These are phyloP conservation scores for Rhododendron kiyosumense DNA, from an alignment of 148 eudicot genomes.

Conservation along the genomic window DNA sequence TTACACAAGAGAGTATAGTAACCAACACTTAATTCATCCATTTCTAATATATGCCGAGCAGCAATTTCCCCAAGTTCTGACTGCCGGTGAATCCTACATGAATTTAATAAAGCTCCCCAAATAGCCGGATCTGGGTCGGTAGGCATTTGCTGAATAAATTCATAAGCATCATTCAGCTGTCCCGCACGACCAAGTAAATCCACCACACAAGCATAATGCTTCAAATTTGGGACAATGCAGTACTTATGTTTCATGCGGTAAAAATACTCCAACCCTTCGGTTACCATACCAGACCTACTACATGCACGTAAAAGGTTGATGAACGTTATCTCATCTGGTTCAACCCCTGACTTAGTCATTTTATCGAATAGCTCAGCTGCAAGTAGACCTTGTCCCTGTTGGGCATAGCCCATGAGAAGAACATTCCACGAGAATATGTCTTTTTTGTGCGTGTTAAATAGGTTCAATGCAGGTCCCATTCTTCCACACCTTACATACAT, in stretches of 20 bases:
- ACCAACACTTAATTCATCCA: conserved; percentile 51
- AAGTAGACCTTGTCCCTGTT: conserved; percentile 46
- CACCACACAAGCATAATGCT: conserved; percentile 86
- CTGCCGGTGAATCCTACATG: conserved; percentile 65
- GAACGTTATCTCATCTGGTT: conserved; percentile 72
- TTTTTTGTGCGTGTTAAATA: conserved; percentile 41
- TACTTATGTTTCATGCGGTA: conserved; percentile 46
- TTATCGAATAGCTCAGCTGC: conserved; percentile 52
- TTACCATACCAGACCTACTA: conserved; percentile 80
- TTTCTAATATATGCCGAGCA: conserved; percentile 48
- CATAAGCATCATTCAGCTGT: conserved; percentile 52
- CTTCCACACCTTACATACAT: conserved; percentile 92
- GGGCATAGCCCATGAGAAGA: conserved; percentile 69
- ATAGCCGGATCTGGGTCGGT: conserved; percentile 68
- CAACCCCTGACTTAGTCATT: conserved; percentile 48
- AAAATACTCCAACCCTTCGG: conserved; percentile 65
- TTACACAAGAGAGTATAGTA: conserved; percentile 74
- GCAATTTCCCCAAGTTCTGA: conserved; percentile 74
- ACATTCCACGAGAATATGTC: conserved; percentile 86
- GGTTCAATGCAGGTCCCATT: conserved; percentile 56
- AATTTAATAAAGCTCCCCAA: conserved; percentile 91
- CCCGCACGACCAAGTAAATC: conserved; percentile 98
- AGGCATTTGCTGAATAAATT: conserved; percentile 65
- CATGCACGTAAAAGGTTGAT: conserved; percentile 69
- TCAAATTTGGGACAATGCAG: conserved; percentile 54